Conservation (phyloP, 176 grass and related monocot genomes). For the Lolium multiflorum region DNA sequence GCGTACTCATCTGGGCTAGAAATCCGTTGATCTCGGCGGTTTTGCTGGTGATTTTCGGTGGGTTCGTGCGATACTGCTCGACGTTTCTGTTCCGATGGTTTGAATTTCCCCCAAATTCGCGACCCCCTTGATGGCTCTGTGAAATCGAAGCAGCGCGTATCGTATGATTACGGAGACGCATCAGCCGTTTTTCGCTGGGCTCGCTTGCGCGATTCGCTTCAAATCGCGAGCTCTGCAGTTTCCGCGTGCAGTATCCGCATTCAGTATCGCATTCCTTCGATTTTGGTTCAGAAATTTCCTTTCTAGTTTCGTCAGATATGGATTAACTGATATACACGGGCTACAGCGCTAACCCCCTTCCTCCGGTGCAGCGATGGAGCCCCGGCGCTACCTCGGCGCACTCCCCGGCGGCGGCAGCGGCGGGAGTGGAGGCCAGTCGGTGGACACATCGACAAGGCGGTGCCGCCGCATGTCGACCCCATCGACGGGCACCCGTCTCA, state of each 20-base stretch:
- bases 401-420: neutral
- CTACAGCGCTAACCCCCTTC: neutral
- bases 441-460: neutral
- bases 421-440: slow-evolving; percentile 21
- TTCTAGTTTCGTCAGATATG: neutral
- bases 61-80: neutral
- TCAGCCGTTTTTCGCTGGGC: neutral
- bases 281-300: neutral
- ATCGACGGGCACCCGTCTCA: slow-evolving; percentile 20
- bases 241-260: neutral
- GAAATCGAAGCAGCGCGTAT: slow-evolving; percentile 3
- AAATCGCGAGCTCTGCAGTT: slow-evolving; percentile 21
- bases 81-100: slow-evolving; percentile 16
- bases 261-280: neutral
- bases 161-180: neutral
- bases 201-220: neutral
- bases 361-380: slow-evolving; percentile 34
- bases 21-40: slow-evolving; percentile 12
- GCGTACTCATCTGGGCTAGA: neutral
- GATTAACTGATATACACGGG: neutral
- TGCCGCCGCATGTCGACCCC: neutral
- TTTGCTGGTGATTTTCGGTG: neutral
- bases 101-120: neutral
- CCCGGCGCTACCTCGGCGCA: neutral
- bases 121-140: neutral